These are phyloP conservation scores for Cryptococcus deneoformans DNA, from an alignment of 1,284 basidiomycete genomes.

Conservation along the genomic window DNA sequence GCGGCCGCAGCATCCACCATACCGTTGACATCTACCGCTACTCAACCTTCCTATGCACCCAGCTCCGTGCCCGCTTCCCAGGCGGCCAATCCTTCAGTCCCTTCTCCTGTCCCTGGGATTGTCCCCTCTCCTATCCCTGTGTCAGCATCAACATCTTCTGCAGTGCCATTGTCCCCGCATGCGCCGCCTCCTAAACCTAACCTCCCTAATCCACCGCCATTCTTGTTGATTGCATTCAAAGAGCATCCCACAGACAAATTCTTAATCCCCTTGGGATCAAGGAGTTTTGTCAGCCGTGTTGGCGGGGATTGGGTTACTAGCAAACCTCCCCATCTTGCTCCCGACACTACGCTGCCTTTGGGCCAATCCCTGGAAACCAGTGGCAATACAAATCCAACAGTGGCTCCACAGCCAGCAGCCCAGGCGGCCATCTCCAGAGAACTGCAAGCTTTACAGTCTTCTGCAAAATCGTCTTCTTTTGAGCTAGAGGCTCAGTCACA, in stretches of 20 bases:
- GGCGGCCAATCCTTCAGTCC: slow-evolving; percentile 1
- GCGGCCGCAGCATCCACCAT: not conserved
- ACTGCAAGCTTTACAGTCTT: not conserved
- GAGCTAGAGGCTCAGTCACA: not conserved
- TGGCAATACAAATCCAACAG: not conserved
- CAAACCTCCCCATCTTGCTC: not conserved
- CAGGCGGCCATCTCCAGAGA: not conserved
- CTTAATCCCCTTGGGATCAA: slow-evolving; percentile 33
- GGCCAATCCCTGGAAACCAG: not conserved
- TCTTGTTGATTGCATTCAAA: slow-evolving; percentile 44
- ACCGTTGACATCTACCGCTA: not conserved
- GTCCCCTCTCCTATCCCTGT: slow-evolving; percentile 2
- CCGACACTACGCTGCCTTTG: too few relatives aligned
- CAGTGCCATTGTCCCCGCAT: not conserved
- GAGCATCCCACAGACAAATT: slow-evolving; percentile 43
- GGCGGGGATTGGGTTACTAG: slow-evolving; percentile 37
- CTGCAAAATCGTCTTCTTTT: not conserved
- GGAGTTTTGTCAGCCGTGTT: slow-evolving; percentile 37
- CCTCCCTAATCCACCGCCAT: slow-evolving; percentile 35
- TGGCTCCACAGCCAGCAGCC: not conserved
- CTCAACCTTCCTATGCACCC: not conserved
- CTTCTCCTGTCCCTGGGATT: slow-evolving; percentile 1
- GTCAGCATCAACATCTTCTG: slow-evolving; percentile 1
- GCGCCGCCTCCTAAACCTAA: slow-evolving; percentile 21
- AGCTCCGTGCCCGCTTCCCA: not conserved